phyloP scores from a whole-genome alignment of 2,329 filamentous ascomycete species.

The Pyrenochaeta sp. region DNA sequence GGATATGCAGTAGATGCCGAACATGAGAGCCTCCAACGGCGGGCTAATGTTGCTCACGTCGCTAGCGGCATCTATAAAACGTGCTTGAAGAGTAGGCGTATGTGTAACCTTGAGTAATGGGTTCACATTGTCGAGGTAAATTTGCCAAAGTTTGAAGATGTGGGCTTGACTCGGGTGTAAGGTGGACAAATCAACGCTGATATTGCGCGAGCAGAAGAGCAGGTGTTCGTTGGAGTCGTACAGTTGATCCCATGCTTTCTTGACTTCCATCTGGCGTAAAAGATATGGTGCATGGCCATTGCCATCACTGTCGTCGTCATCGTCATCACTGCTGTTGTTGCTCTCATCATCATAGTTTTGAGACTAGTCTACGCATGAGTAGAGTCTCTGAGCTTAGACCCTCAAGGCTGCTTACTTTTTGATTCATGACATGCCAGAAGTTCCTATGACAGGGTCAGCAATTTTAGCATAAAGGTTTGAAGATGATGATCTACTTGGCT shows the following conservation, averaged over 20 bases:
- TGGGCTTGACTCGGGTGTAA: constrained; percentile 73
- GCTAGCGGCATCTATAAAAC: constrained; percentile 67
- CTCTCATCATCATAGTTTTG: constrained; percentile 2
- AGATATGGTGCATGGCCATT: constrained; percentile 16
- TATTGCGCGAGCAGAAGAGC: constrained; percentile 60
- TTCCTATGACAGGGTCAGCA: constrained; percentile 19
- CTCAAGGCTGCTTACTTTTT: constrained; percentile 8
- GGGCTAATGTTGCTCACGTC: constrained; percentile 61
- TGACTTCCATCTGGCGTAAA: constrained; percentile 41
- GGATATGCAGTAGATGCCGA: constrained; percentile 44
- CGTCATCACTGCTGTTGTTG: constrained; percentile 1
- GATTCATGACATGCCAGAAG: constrained; percentile 36
- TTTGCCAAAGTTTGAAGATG: constrained; percentile 76
- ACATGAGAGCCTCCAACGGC: constrained; percentile 64
- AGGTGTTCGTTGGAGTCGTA: constrained; percentile 58
- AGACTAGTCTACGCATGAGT: constrained; percentile 2
- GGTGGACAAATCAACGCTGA: constrained; percentile 67
- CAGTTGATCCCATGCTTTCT: constrained; percentile 55
- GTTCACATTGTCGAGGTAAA: constrained; percentile 65
- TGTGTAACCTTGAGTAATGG: constrained; percentile 42
- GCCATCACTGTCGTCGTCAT: constrained; percentile 2
- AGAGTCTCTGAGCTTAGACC: neutral
- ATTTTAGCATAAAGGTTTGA: neutral
- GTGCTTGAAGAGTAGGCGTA: constrained; percentile 56
- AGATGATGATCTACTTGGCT: neutral